Evolutionary conservation across 495 filamentous ascomycete genomes (phyloP), one percentile per base, ranked within the genome.

Genomic region (Penicilliopsis zonata): DNA sequence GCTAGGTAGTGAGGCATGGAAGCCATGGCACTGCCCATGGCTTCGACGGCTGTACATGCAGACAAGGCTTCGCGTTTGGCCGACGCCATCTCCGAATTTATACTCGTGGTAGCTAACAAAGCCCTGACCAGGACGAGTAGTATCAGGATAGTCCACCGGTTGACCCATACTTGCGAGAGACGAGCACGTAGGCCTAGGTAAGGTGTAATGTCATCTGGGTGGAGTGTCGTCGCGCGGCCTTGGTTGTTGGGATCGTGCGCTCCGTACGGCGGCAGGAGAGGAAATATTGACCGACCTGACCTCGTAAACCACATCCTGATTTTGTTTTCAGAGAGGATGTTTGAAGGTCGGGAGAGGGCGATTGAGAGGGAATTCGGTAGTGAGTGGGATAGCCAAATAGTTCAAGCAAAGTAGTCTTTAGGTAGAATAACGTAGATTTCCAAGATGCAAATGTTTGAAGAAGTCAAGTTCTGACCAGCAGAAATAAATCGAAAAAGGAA

Each of bases 1-100:
- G 86, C 73, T 44, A 95, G 74, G 62, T 93, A 96, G 51, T 94
- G 77, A 12, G 90, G 90, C 85, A 94, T 92, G 13, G 88, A 95
- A 14, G 86, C 90, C 83, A 98, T 88, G 21, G 86, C 71, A 47
- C 86, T 94, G 40, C 88, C 92, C 55, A 92, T 73, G 32, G 82
- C 82, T 54, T 98, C 88, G n/a, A 96, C 86, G 38, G 76, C 74
- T 33, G 80, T 84, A 46, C 90, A 98, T 33, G 86, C 83, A 18
- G 80, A 78, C 13, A 94, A 66, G 13, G 90, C 87, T 65, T 95
- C 75, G 24, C 53, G 56, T 45, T 82, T 75, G 24, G 92, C 90
- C 23, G 74, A 71, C 13, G 46, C 72, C 47, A 96, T 67, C 49
- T 86, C 75, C 33, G 69, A 59, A 43, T 90, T 66, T 32, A 94